Base-by-base conservation (phyloP, 2,329 filamentous ascomycete species). In the Pseudogymnoascus sp. region DNA sequence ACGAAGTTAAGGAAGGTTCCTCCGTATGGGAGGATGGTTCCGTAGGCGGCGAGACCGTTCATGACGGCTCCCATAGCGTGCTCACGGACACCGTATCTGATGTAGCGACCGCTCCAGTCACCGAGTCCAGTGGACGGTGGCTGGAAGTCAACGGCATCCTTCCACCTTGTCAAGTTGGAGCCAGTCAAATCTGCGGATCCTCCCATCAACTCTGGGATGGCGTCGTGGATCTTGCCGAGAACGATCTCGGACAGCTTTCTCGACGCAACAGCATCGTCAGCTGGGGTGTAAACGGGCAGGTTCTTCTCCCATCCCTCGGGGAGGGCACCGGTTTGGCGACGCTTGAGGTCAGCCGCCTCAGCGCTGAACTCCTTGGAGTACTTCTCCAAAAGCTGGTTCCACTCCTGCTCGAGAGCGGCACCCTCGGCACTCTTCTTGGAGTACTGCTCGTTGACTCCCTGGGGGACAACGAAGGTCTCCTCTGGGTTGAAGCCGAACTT, bases 1-100 rank as follows among this genome's bases (percentile, higher is more conserved):
- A 97, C 92, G 78, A 99, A 99, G 89, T 97, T 99, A 71, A 99
- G 84, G 88, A 99, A 99, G 73, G 95, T 97, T 80, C 95, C 95
- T 70, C 87, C 87, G 71, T 93, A 96, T 71, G 95, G 95, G 75
- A 99, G 88, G 74, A 97, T 82, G 74, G 92, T 96, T 72, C 95
- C 95, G 79, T 97, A 99, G 67, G 93, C 95, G 68, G 92, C 86
- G 65, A 99, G 83, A 81, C 95, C 95, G 83, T 96, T 96, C 81
- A 96, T 89, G 79, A 96, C 91, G 73, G 90, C 90, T 74, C 89
- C 91, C 91, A 96, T 96, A 71, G 80, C 90, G 78, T 96, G 91
- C 82, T 96, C 91, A 77, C 91, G 89, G 72, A 96, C 90, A 84
- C 91, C 91, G 74, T 93, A 95, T 77, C 91, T 88, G 76, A 96